Conservation (phyloP, 352 stramenopile species). For the Pythium aristosporum region DNA sequence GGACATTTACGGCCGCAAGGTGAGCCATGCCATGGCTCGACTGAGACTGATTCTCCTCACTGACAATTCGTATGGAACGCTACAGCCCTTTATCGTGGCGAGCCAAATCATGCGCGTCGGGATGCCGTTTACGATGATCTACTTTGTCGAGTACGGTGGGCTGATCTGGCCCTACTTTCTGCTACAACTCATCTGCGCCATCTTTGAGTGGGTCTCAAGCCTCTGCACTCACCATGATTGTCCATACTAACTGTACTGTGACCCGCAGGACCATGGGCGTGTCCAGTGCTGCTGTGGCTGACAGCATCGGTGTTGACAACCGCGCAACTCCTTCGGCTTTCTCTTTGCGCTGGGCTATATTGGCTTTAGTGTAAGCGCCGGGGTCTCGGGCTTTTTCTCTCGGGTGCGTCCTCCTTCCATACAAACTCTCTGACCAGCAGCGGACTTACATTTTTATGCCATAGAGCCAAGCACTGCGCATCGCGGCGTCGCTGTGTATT, state of each 20-base stretch:
- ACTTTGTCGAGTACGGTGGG: slow-evolving; percentile 52
- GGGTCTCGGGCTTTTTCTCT: slow-evolving; percentile 51
- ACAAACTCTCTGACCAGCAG: neutral
- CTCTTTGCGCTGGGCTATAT: slow-evolving; percentile 54
- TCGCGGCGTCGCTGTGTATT: slow-evolving; percentile 46
- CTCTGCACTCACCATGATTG: neutral
- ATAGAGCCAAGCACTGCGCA: slow-evolving; percentile 49
- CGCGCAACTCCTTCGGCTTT: slow-evolving; percentile 58
- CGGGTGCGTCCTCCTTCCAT: slow-evolving; percentile 29
- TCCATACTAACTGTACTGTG: neutral
- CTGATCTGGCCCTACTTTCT: slow-evolving; percentile 65
- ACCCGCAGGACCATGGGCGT: slow-evolving; percentile 49
- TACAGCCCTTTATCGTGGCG: slow-evolving; percentile 65
- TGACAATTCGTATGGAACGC: neutral
- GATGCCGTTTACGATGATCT: slow-evolving; percentile 69
- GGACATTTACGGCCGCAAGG: slow-evolving; percentile 76
- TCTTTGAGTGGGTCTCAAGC: slow-evolving; percentile 43
- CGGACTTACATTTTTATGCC: neutral
- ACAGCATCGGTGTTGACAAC: slow-evolving; percentile 53
- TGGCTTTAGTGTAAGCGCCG: slow-evolving; percentile 55
- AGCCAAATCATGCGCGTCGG: slow-evolving; percentile 61
- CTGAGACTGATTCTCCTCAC: neutral
- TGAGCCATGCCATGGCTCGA: slow-evolving; percentile 17
- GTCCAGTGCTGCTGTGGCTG: slow-evolving; percentile 55
- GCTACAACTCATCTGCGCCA: slow-evolving; percentile 49